phyloP scores from a whole-genome alignment of 108 stramenopile genomes.

The Schizochytrium sp. region DNA sequence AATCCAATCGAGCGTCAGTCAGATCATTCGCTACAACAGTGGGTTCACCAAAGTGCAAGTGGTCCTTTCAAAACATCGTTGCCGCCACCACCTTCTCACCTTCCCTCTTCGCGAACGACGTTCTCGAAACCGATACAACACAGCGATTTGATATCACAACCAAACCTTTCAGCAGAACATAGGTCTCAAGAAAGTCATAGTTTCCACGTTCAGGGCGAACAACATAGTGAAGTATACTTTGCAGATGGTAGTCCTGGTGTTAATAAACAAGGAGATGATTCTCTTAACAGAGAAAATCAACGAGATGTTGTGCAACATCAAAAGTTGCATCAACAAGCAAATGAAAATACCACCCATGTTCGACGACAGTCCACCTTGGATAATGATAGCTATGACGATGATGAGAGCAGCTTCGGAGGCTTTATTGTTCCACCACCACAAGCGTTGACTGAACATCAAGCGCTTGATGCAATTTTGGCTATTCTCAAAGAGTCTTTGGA shows the following conservation, averaged over 20 bases:
- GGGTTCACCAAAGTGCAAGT: background rate
- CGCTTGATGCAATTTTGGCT: background rate
- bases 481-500: background rate
- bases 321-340: background rate
- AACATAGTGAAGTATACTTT: no score
- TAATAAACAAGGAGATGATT: no score
- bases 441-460: background rate
- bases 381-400: background rate
- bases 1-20: conserved; percentile 4
- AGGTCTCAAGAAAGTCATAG: background rate
- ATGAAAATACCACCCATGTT: background rate
- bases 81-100: background rate
- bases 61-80: background rate
- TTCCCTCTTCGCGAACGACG: background rate
- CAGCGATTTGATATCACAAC: background rate
- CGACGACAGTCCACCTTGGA: background rate
- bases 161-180: background rate
- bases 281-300: background rate
- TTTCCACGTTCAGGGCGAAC: no score
- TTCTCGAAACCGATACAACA: no score
- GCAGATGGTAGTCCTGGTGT: no score
- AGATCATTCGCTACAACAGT: background rate
- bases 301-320: background rate
- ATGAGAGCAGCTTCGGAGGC: conserved; percentile 1
- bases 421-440: conserved; percentile 21